Conservation (phyloP, 257 asterid species). For the Salvia hispanica region DNA sequence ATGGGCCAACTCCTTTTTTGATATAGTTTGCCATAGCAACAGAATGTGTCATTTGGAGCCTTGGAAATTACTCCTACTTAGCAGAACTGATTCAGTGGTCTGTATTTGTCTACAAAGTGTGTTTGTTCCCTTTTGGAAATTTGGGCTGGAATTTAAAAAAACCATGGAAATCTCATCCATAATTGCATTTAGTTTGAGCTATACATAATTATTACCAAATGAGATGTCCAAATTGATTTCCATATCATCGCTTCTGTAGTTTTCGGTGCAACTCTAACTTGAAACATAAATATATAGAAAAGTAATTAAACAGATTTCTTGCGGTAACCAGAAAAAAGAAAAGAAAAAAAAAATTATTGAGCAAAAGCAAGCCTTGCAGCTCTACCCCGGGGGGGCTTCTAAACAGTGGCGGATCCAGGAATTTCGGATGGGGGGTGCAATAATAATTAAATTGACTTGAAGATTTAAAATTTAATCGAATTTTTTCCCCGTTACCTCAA, state of each 20-base stretch:
- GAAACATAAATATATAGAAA: neutral
- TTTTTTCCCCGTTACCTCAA: no score
- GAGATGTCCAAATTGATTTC: no score
- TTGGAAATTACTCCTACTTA: neutral
- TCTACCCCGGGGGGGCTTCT: neutral
- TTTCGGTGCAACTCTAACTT: neutral
- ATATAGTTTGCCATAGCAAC: neutral
- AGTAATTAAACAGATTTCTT: neutral
- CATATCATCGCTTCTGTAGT: no score
- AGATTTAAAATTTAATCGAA: no score
- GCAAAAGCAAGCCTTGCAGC: constrained; percentile 31
- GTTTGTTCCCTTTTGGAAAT: neutral
- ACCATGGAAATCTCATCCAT: no score
- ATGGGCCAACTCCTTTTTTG: neutral
- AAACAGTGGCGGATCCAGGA: no score
- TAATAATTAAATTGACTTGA: no score
- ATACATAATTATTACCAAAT: no score
- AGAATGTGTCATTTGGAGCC: neutral
- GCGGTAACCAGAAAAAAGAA: neutral
- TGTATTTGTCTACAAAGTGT: neutral
- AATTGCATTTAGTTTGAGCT: no score
- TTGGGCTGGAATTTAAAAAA: neutral
- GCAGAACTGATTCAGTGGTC: neutral
- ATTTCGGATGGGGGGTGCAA: no score
- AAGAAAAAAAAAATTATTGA: no score